Conservation (phyloP, 2,329 filamentous ascomycete genomes). For the Paracoccidioides lutzii region DNA sequence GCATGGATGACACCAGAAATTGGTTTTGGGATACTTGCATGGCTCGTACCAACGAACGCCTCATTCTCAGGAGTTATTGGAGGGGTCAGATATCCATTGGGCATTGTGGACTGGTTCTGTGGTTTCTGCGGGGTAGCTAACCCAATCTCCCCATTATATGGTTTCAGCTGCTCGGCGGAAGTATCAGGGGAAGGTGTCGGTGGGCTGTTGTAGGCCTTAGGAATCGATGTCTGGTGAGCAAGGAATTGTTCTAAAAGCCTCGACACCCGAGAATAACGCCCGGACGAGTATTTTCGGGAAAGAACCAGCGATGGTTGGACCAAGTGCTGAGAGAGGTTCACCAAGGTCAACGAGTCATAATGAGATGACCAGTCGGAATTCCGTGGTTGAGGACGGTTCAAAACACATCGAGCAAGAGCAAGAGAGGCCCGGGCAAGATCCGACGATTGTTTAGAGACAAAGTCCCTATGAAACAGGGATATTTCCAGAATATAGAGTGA, state of each 20-base stretch:
- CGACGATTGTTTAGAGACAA: conserved; percentile 83
- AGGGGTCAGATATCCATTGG: conserved; percentile 35
- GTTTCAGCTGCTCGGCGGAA: conserved; percentile 24
- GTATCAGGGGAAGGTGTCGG: conserved; percentile 30
- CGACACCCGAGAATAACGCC: conserved; percentile 52
- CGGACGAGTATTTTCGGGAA: conserved; percentile 54
- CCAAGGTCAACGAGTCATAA: conserved; percentile 40
- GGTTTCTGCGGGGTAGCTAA: conserved; percentile 32
- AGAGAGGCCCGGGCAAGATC: conserved; percentile 80
- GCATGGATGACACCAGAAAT: conserved; percentile 13
- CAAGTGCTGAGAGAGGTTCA: conserved; percentile 52
- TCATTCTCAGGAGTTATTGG: conserved; percentile 36
- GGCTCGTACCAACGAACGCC: conserved; percentile 25
- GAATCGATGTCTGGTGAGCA: conserved; percentile 46
- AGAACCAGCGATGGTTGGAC: conserved; percentile 55
- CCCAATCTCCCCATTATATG: conserved; percentile 30
- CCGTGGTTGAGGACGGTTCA: conserved; percentile 63
- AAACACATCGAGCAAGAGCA: conserved; percentile 72
- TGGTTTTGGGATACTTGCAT: conserved; percentile 22
- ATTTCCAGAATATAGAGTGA: conserved; percentile 89
- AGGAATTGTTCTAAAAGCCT: conserved; percentile 54
- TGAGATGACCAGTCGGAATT: conserved; percentile 59
- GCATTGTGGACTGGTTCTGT: conserved; percentile 21
- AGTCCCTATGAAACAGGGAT: conserved; percentile 90
- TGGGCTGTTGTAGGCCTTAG: conserved; percentile 31